Evolutionary conservation across 2,329 filamentous ascomycete genomes (phyloP).

Genomic region (Colletotrichum liriopes): DNA sequence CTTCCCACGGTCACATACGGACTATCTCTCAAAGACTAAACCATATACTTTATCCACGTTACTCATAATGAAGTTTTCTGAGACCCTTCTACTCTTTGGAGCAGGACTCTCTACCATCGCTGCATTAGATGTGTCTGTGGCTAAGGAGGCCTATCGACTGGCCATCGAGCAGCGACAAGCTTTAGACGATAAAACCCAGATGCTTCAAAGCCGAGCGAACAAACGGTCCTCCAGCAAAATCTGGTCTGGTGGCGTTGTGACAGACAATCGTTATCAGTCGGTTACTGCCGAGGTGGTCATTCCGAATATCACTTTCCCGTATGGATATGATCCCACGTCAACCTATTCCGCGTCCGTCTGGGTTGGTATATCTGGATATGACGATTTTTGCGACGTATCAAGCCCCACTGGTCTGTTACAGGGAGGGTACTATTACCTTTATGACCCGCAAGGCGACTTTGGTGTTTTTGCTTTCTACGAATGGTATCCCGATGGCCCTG

Average conservation of each 20-base stretch:
- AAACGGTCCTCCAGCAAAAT: neutral
- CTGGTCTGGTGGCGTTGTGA: neutral
- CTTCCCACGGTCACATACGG: neutral
- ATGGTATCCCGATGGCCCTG: neutral
- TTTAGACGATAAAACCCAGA: neutral
- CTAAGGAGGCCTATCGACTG: neutral
- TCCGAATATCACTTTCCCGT: constrained; percentile 4
- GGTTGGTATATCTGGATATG: neutral
- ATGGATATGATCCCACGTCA: neutral
- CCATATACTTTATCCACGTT: neutral
- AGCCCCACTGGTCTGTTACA: neutral
- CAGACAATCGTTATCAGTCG: constrained; percentile 1
- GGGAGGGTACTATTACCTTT: constrained; percentile 1
- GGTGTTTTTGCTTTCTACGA: constrained; percentile 2
- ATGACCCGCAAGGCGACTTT: neutral
- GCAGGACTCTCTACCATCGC: neutral
- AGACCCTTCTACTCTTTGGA: neutral
- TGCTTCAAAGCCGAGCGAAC: neutral
- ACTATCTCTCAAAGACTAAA: neutral
- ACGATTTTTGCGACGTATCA: neutral
- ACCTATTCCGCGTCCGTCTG: neutral
- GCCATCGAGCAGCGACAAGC: neutral
- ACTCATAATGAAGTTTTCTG: neutral
- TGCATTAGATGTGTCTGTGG: neutral
- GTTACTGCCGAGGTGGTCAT: constrained; percentile 8